Conservation (phyloP, 148 eudicot genomes). For the Camellia granthamiana region DNA sequence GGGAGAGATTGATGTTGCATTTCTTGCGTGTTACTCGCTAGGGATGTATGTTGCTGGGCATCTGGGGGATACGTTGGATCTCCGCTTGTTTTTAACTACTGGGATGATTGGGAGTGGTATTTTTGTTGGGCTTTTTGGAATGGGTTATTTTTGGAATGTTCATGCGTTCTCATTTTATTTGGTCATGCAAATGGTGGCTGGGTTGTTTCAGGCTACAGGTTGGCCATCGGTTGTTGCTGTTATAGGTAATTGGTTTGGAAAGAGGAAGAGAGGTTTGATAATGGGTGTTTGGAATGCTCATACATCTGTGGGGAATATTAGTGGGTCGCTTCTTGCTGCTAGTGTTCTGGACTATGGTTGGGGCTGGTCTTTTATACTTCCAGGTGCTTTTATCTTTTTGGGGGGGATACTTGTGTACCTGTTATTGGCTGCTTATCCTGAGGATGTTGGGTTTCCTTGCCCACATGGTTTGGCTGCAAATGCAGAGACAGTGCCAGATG, state of each 20-base stretch:
- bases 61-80: slow-evolving; percentile 77
- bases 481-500: slow-evolving; percentile 25
- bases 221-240: slow-evolving; percentile 99
- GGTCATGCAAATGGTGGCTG: slow-evolving; percentile 85
- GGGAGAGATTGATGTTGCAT: slow-evolving; percentile 92
- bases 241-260: slow-evolving; percentile 95
- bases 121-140: slow-evolving; percentile 80
- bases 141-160: slow-evolving; percentile 79
- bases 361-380: slow-evolving; percentile 94
- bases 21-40: slow-evolving; percentile 73
- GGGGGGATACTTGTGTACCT: slow-evolving; percentile 72
- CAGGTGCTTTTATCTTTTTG: slow-evolving; percentile 61
- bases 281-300: slow-evolving; percentile 99
- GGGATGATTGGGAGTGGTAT: slow-evolving; percentile 97
- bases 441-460: slow-evolving; percentile 72
- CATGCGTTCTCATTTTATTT: slow-evolving; percentile 76
- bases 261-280: slow-evolving; percentile 86
- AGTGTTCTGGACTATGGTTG: slow-evolving; percentile 85
- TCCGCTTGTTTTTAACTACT: slow-evolving; percentile 68
- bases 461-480: slow-evolving; percentile 32
- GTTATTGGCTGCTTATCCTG: slow-evolving; percentile 90
- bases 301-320: slow-evolving; percentile 88
- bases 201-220: slow-evolving; percentile 94
- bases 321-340: slow-evolving; percentile 88
- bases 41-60: slow-evolving; percentile 97